These are phyloP conservation scores for Saitozyma podzolica DNA, from an alignment of 768 basidiomycete species.

Conservation along the genomic window DNA sequence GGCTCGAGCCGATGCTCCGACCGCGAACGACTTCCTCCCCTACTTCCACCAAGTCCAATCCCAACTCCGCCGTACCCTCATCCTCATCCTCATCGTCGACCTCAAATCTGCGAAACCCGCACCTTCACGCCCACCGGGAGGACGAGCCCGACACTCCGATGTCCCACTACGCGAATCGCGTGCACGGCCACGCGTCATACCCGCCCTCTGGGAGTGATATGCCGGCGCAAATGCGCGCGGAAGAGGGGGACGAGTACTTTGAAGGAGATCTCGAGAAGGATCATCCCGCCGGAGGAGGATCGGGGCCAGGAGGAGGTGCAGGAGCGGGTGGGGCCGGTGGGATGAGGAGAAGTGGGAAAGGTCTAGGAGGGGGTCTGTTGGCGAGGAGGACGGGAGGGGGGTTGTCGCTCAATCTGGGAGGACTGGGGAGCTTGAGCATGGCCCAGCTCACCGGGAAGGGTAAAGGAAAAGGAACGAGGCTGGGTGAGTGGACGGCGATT, in stretches of 20 bases:
- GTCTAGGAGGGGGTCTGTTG: background rate
- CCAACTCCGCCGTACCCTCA: background rate
- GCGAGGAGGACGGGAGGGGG: no score
- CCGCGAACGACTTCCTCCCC: constrained; percentile 11
- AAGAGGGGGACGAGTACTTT: background rate
- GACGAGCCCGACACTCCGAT: constrained; percentile 34
- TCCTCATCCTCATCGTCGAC: background rate
- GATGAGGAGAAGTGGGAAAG: constrained; percentile 7
- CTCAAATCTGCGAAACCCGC: background rate
- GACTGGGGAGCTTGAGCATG: no score
- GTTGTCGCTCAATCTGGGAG: no score
- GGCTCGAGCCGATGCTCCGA: constrained; percentile 15
- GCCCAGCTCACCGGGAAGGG: no score
- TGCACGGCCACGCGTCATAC: constrained; percentile 4
- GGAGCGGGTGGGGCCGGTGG: background rate
- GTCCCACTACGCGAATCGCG: constrained; percentile 25
- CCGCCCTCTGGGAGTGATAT: no score
- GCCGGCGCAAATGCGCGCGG: background rate
- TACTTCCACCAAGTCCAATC: background rate
- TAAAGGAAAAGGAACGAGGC: no score
- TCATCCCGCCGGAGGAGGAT: constrained; percentile 1
- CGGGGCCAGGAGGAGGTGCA: constrained; percentile 1
- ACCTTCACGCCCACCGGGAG: background rate
- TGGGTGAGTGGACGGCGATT: no score
- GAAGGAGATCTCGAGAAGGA: background rate